Percentiles rank a stretch among this genome's conserved stretches.
Evolutionary conservation across 2,329 filamentous ascomycete species (phyloP).

Genomic region (Chaetomiaceae sp.): DNA sequence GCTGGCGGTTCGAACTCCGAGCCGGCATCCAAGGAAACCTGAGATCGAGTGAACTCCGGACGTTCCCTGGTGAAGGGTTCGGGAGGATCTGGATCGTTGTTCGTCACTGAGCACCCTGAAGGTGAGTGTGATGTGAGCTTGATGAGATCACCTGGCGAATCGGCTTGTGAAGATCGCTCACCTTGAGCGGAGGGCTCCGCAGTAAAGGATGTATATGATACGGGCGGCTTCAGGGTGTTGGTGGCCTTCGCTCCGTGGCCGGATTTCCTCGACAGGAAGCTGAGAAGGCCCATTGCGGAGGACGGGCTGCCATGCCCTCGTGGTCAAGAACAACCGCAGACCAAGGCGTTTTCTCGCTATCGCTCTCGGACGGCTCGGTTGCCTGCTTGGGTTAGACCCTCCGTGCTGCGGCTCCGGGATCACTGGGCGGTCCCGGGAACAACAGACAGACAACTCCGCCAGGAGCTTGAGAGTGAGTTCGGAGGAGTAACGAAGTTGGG

Average conservation of each 20-base stretch:
- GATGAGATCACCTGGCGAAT: not conserved
- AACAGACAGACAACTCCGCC: too few relatives aligned
- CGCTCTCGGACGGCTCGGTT: not conserved
- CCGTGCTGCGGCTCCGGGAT: not conserved
- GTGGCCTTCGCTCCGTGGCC: conserved; percentile 19
- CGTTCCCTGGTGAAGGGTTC: conserved; percentile 33
- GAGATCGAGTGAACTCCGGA: conserved; percentile 25
- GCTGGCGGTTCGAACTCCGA: conserved; percentile 19
- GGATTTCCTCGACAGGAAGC: conserved; percentile 26
- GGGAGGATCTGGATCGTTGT: conserved; percentile 35
- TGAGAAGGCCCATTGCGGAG: conserved; percentile 29
- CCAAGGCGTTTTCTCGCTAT: not conserved
- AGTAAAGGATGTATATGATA: conserved; percentile 20
- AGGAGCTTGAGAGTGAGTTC: not conserved
- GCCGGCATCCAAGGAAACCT: conserved; percentile 15
- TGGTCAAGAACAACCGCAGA: not conserved
- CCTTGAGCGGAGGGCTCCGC: conserved; percentile 22
- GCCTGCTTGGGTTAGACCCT: not conserved
- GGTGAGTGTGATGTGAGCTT: too few relatives aligned
- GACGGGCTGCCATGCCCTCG: conserved; percentile 4
- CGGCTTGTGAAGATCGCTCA: conserved; percentile 11
- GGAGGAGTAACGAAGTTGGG: not conserved
- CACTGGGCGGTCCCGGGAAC: too few relatives aligned
- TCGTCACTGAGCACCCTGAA: conserved; percentile 35
- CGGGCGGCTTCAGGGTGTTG: conserved; percentile 16